Evolutionary conservation across 176 grass and related monocot genomes (phyloP).

Genomic region (Sorghum bicolor): Sorghum_bicolor_NCBIv3 NC_012871.2:73995501-73996000

Average conservation of each 20-base stretch:
- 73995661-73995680: background rate
- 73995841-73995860: conserved; percentile 17
- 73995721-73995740: conserved; percentile 66
- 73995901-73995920: background rate
- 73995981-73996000: background rate
- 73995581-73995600: background rate
- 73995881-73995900: background rate
- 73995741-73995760: background rate
- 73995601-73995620: background rate
- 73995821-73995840: conserved; percentile 6
- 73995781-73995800: background rate
- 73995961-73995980: background rate
- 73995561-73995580: background rate
- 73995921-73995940: background rate
- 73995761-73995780: conserved; percentile 10
- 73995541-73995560: background rate
- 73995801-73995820: background rate
- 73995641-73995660: background rate
- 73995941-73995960: background rate
- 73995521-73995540: background rate
- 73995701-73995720: conserved; percentile 82
- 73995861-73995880: background rate
- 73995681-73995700: background rate
- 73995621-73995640: background rate
- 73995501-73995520: background rate